phyloP scores from a whole-genome alignment of 306 rosid species.

The Elaeagnus macrophylla region DNA sequence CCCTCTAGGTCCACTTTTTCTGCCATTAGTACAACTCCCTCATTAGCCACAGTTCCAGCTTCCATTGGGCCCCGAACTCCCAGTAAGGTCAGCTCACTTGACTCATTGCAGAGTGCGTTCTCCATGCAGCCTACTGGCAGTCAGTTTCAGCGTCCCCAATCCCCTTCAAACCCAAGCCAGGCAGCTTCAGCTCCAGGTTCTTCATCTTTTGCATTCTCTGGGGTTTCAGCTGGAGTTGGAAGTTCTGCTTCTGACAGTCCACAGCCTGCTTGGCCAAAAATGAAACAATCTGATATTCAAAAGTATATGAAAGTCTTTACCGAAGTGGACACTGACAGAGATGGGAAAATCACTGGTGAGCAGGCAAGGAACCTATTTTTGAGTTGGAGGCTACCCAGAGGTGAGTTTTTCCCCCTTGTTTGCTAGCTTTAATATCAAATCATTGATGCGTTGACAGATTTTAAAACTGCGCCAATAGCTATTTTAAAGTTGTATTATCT shows the following conservation, averaged over 20 bases:
- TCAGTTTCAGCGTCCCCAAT: constrained; percentile 47
- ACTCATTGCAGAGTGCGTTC: constrained; percentile 55
- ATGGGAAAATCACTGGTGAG: constrained; percentile 91
- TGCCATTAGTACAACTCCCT: constrained; percentile 33
- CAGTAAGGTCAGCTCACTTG: constrained; percentile 43
- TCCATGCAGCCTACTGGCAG: constrained; percentile 41
- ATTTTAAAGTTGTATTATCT: no score
- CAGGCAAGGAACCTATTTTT: constrained; percentile 88
- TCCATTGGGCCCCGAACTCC: constrained; percentile 49
- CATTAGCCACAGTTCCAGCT: constrained; percentile 44
- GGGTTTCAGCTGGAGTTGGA: constrained; percentile 44
- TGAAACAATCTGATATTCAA: constrained; percentile 89
- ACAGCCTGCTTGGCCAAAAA: constrained; percentile 83
- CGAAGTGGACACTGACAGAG: constrained; percentile 90
- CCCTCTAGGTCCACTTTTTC: constrained; percentile 40
- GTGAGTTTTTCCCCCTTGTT: constrained; percentile 24
- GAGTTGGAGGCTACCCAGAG: constrained; percentile 98
- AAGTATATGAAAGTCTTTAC: constrained; percentile 78
- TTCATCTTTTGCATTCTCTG: constrained; percentile 47
- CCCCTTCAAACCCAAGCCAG: constrained; percentile 39
- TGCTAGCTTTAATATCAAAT: neutral
- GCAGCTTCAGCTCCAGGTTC: constrained; percentile 47
- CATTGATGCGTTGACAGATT: neutral
- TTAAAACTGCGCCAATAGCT: neutral
- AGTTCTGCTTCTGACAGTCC: constrained; percentile 42